Evolutionary conservation across 176 grass and related monocot species (phyloP).

Genomic region (Avena atlantica): DNA sequence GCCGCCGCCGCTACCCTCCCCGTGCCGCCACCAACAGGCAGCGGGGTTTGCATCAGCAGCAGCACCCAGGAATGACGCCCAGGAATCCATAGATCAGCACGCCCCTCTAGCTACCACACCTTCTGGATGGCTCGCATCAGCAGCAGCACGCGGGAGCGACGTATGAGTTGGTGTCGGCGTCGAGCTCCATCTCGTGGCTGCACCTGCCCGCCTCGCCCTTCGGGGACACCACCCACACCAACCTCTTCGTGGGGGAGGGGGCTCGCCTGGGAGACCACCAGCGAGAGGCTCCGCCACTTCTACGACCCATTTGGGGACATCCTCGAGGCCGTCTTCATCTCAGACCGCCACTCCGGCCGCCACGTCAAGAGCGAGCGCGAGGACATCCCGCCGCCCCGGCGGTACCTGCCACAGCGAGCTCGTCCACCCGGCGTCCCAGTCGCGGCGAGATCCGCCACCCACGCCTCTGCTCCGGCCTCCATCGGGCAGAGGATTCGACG

Average conservation of each 20-base stretch:
- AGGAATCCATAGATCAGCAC: constrained; percentile 15
- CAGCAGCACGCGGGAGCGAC: constrained; percentile 69
- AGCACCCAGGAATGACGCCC: neutral
- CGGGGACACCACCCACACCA: constrained; percentile 93
- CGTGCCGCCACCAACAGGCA: no score
- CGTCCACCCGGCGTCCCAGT: no score
- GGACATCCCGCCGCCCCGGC: no score
- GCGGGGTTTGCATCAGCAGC: no score
- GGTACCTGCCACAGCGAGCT: no score
- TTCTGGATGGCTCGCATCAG: constrained; percentile 42
- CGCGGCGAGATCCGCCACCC: no score
- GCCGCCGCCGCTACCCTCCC: no score
- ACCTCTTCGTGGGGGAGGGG: constrained; percentile 86
- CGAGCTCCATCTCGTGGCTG: constrained; percentile 93
- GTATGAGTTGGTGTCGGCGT: constrained; percentile 84
- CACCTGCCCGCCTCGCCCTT: constrained; percentile 76
- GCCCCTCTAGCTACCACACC: neutral
- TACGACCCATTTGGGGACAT: constrained; percentile 88
- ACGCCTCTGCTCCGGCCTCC: no score
- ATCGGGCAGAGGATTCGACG: no score
- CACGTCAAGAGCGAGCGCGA: no score
- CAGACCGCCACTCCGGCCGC: constrained; percentile 84
- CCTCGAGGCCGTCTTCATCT: constrained; percentile 93
- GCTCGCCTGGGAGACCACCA: constrained; percentile 97
- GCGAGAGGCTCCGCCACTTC: constrained; percentile 73